phyloP scores from a whole-genome alignment of 2,329 filamentous ascomycete genomes.

The Epichloe elymi region DNA sequence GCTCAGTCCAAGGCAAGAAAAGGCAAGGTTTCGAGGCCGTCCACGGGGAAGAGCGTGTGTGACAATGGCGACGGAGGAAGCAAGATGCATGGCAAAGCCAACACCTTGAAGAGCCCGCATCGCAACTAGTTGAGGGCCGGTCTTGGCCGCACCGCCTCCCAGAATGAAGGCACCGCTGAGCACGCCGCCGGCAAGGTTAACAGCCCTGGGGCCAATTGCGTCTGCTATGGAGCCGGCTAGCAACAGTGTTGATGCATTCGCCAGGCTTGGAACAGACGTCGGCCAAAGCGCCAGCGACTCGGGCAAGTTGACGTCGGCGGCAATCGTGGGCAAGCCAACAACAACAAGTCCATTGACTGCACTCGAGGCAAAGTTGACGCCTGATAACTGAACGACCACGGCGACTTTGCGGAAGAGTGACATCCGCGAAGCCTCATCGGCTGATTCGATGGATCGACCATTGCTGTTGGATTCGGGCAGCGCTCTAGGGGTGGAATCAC shows the following conservation, averaged over 20 bases:
- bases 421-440: neutral
- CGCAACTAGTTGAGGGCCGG: conserved; percentile 21
- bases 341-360: conserved; percentile 17
- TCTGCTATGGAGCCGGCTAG: conserved; percentile 27
- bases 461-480: neutral
- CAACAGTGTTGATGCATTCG: conserved; percentile 23
- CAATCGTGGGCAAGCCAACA: conserved; percentile 27
- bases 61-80: conserved; percentile 23
- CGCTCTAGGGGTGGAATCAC: neutral
- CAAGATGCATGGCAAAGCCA: conserved; percentile 20
- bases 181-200: conserved; percentile 22
- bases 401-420: conserved; percentile 2
- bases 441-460: neutral
- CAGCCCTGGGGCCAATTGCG: conserved; percentile 18
- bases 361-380: conserved; percentile 1
- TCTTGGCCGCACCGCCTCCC: conserved; percentile 14
- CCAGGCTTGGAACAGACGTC: conserved; percentile 21
- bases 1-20: conserved; percentile 30
- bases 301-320: conserved; percentile 20
- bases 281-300: conserved; percentile 26
- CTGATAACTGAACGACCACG: neutral
- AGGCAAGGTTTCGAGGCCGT: conserved; percentile 25
- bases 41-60: conserved; percentile 19
- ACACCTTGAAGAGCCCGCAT: conserved; percentile 28
- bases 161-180: conserved; percentile 18